Conservation (phyloP, 2,329 filamentous ascomycete species). For the Trichoderma simmonsii region DNA sequence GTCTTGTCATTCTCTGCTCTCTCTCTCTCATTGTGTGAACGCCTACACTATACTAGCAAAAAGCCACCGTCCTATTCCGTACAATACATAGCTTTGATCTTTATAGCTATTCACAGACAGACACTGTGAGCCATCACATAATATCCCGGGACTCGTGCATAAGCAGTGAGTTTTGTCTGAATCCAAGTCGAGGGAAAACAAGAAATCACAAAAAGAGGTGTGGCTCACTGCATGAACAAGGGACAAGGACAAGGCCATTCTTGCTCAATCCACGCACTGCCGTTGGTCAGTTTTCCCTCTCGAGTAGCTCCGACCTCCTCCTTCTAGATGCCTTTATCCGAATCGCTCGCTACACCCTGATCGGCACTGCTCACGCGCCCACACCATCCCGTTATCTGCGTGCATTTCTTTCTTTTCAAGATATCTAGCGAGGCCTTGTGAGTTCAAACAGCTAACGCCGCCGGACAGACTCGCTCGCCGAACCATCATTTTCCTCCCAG, state of each 20-base stretch:
- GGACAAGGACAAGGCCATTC: not conserved
- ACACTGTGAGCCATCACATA: not conserved
- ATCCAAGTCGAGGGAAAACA: not conserved
- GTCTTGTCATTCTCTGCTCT: not conserved
- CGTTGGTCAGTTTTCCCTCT: not conserved
- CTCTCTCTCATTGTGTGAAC: too few relatives aligned
- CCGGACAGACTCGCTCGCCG: not conserved
- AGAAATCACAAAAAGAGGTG: not conserved
- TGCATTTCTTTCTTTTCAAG: not conserved
- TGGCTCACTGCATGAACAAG: not conserved
- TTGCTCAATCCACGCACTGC: not conserved
- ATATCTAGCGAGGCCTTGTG: not conserved
- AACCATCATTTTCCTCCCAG: not conserved
- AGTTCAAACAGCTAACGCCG: not conserved
- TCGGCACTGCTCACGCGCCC: not conserved
- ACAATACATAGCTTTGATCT: not conserved
- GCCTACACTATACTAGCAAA: not conserved
- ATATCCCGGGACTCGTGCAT: not conserved
- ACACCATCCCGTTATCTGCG: slow-evolving; percentile 1
- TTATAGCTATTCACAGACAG: not conserved
- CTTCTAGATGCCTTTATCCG: not conserved
- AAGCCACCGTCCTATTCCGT: not conserved
- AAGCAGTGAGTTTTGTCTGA: not conserved
- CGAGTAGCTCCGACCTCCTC: not conserved
- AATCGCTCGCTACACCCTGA: not conserved